Percentiles rank a stretch among this genome's conserved stretches.
These are phyloP conservation scores for Rhizophagus sp. DNA, from an alignment of 192 early-diverging fungal species.

Conservation along the genomic window DNA sequence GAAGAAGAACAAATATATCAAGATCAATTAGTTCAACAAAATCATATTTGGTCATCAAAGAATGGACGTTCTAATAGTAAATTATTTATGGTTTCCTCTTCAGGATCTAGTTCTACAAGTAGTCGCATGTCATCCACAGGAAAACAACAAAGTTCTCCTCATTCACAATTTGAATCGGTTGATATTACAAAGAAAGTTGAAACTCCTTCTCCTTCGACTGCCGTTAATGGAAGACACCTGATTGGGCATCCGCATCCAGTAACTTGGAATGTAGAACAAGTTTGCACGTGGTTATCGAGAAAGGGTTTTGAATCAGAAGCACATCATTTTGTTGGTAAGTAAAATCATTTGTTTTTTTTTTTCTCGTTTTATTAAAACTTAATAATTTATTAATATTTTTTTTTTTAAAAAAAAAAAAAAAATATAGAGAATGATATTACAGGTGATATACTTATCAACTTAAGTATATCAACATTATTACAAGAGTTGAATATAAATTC, in stretches of 20 bases:
- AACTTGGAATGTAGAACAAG: slow-evolving; percentile 59
- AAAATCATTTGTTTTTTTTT: neutral
- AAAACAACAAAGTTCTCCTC: neutral
- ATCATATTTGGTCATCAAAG: neutral
- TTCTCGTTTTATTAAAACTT: neutral
- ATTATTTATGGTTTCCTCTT: neutral
- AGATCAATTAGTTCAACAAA: neutral
- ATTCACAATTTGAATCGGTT: neutral
- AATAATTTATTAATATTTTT: neutral
- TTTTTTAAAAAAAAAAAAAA: neutral
- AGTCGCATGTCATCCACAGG: neutral
- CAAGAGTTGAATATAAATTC: slow-evolving; percentile 68
- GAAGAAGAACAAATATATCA: neutral
- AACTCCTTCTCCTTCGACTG: neutral
- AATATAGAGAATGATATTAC: slow-evolving; percentile 67
- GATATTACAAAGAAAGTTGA: neutral
- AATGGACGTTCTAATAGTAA: neutral
- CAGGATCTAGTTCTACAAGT: neutral
- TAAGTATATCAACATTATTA: slow-evolving; percentile 57
- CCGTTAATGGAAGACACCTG: neutral
- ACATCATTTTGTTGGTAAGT: slow-evolving; percentile 53
- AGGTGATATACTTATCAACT: slow-evolving; percentile 62
- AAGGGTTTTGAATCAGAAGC: slow-evolving; percentile 51
- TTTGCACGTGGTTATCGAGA: slow-evolving; percentile 56
- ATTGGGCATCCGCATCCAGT: slow-evolving; percentile 49